Base-by-base conservation (phyloP, 208 protist species). In the Acanthamoeba royreba region DNA sequence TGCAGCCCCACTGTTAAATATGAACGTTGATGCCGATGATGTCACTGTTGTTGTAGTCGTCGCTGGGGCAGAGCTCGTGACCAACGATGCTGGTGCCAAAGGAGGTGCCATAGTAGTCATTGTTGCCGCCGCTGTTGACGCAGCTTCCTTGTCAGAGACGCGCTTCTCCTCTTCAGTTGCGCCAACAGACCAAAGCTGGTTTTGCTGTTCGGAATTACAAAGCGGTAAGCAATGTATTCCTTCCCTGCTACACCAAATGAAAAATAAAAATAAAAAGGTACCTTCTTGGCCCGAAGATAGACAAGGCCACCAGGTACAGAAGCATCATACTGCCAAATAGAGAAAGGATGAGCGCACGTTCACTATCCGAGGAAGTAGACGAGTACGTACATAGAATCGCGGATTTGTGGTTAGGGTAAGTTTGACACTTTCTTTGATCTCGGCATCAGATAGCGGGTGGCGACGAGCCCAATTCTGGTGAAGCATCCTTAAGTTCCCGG, bases 351-450 rank as follows among this genome's bases (percentile, higher is more conserved):
- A 72, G 28, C n/a, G 13, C 22, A n/a, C 15, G 49, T 22, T 58
- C 49, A n/a, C n/a, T n/a, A n/a, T n/a, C n/a, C n/a, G n/a, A 46
- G 7, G 58, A 8, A 42, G 31, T 33, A n/a, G 35, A 42, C 2
- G 69, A 46, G 15, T 2, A 8, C 69, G 35, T 46, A 79, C 69
- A 46, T 79, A 42, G 47, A 79, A 79, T 79, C 43, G 79, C 17
- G 49, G 79, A 31, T 52, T 63, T 42, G 46, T 52, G 46, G 58
- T 38, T 13, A 87, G 49, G 25, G 79, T 52, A 4, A 87, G 46
- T 28, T 87, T 63, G 25, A 63, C 79, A 28, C 43, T 87, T 5
- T 87, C 79, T 33, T 87, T 87, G 42, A 87, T 87, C 49, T 87
- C 46, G 31, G 79, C 25, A 22, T 63, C 46, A 58, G 79, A 87